Percentiles rank a stretch among this genome's conserved stretches.
Conservation (phyloP, 371 early-diverging fungal species). For the Mucor lusitanicus region DNA sequence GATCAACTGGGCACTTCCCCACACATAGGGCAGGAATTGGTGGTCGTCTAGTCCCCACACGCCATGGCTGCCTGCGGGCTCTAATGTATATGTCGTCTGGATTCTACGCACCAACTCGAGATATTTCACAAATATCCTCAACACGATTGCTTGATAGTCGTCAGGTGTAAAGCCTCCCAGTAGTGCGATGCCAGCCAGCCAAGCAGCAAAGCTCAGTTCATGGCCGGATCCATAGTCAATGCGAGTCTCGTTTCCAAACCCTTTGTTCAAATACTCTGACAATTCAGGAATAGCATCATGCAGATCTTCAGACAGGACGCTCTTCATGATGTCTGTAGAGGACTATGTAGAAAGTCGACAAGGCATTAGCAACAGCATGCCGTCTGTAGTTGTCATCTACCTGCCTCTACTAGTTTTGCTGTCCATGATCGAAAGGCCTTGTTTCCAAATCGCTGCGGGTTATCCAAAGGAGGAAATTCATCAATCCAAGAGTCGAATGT, state of each 20-base stretch:
- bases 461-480: slow-evolving; percentile 72
- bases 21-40: slow-evolving; percentile 96
- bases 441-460: slow-evolving; percentile 81
- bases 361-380: not conserved
- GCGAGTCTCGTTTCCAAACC: slow-evolving; percentile 93
- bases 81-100: slow-evolving; percentile 90
- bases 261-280: slow-evolving; percentile 72
- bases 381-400: not conserved
- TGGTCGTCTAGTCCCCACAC: slow-evolving; percentile 99
- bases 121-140: slow-evolving; percentile 83
- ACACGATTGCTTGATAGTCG: slow-evolving; percentile 75
- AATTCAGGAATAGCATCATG: slow-evolving; percentile 70
- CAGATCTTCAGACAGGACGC: slow-evolving; percentile 36
- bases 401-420: slow-evolving; percentile 55
- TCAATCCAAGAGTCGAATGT: slow-evolving; percentile 72
- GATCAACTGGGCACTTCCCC: slow-evolving; percentile 89
- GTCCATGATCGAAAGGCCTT: slow-evolving; percentile 75
- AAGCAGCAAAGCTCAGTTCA: slow-evolving; percentile 95
- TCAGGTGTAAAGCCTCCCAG: slow-evolving; percentile 58
- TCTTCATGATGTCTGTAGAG: slow-evolving; percentile 29
- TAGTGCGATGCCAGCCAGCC: slow-evolving; percentile 77
- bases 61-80: slow-evolving; percentile 99
- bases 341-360: not conserved
- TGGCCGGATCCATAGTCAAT: slow-evolving; percentile 99
- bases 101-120: slow-evolving; percentile 81